Evolutionary conservation across 371 early-diverging fungal genomes (phyloP), one percentile per base, ranked within the genome.

Genomic region (Apophysomyces trapeziformis): DNA sequence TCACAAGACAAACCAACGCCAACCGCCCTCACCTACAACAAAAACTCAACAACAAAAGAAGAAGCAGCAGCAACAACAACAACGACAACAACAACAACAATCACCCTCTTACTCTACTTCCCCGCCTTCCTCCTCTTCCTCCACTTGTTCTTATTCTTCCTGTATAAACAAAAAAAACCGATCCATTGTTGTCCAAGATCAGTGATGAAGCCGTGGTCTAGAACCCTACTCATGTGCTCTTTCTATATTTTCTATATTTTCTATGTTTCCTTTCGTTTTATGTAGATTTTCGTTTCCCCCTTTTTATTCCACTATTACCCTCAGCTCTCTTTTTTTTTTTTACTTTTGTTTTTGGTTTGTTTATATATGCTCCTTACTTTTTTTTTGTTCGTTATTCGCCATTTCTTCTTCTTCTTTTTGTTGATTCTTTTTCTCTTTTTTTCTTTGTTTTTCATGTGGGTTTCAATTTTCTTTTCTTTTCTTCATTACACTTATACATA

Each of bases 401-500:
- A 26, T 26, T 43, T 43, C 2, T 12, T 43, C 9, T 43, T 9
- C 43, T 43, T 14, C 43, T 26, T 26, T 26, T 26, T 26, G 32
- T 26, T 47, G 47, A 11, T 47, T n/a, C 4, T 18, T n/a, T 14
- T 47, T 4, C 16, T 47, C 21, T 18, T 47, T n/a, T 14, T 47
- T 46, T 16, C 5, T 6, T n/a, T 7, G 11, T 47, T n/a, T n/a
- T 47, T 12, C 47, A 47, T 47, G 47, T 47, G 47, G 47, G 47
- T 47, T 47, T 47, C 14, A n/a, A 21, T 47, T 47, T 47, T 47
- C 16, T n/a, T 47, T 47, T 47, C 18, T 47, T n/a, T 47, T 47
- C 7, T 47, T 47, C 16, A 2, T 47, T 7, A 43, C 14, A 7
- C 2, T 47, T 47, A 47, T 47, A 47, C 47, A 47, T 47, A 47